A percentile compares a stretch with the other conserved stretches of the same genome.
phyloP scores from a whole-genome alignment of 495 filamentous ascomycete genomes.

The Annulohypoxylon stygium region DNA sequence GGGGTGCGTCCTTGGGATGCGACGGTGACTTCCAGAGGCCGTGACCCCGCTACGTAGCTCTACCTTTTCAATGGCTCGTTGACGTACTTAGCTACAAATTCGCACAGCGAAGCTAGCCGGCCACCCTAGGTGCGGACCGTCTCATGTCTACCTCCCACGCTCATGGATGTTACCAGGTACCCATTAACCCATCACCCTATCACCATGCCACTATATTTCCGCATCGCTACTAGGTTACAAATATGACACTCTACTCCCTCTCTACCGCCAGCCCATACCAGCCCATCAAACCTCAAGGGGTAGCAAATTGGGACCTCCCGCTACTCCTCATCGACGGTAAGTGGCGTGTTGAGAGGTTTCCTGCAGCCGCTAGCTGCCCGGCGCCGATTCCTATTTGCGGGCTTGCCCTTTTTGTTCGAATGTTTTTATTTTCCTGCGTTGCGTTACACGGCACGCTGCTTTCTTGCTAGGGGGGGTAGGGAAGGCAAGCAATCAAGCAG shows the following conservation, averaged over 20 bases:
- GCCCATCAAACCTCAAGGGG: background rate
- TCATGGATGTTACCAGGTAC: conserved; percentile 1
- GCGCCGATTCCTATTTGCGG: conserved; percentile 41
- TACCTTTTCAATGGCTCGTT: background rate
- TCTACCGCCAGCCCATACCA: background rate
- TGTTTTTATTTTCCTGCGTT: background rate
- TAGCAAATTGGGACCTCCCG: background rate
- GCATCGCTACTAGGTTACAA: background rate
- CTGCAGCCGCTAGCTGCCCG: conserved; percentile 38
- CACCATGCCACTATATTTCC: background rate
- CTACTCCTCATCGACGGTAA: conserved; percentile 8
- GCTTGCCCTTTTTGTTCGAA: conserved; percentile 8
- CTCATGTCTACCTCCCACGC: background rate
- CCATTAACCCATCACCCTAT: background rate
- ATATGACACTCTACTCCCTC: background rate
- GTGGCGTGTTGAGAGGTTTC: conserved; percentile 31
- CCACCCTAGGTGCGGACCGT: background rate
- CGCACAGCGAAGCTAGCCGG: background rate
- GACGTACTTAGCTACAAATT: background rate
- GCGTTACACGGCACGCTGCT: conserved; percentile 37
- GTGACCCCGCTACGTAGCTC: conserved; percentile 22
- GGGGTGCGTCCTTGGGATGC: conserved; percentile 42
- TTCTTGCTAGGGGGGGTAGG: background rate
- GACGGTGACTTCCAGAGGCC: conserved; percentile 35
- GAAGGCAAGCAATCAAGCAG: conserved; percentile 30